Evolutionary conservation across 169 alveolate species (phyloP), one percentile per base, ranked within the genome.

Genomic region (Plasmodium adleri): DNA sequence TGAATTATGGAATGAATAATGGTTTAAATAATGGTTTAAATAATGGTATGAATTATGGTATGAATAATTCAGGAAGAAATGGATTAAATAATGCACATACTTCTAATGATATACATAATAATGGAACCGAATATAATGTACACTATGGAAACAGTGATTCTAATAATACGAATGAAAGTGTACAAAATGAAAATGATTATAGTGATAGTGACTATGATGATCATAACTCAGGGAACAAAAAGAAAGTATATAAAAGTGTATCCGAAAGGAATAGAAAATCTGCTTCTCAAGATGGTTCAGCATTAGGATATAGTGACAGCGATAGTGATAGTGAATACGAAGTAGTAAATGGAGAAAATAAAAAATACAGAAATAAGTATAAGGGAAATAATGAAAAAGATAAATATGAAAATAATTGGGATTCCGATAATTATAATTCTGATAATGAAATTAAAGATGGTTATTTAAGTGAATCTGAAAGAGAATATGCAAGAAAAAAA

Each of bases 301-400:
- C n/a, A 52, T 1, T 2, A 13, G 62, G 17, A 3, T 1, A 6
- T 52, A 52, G 62, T 60, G 20, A 43, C 9, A 20, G 45, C 17
- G 13, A 66, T 43, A 10, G 43, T 3, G 74, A 60, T 15, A 50
- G 72, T 20, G 88, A 74, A 50, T 74, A 74, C 24, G 74, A 74
- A 50, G 10, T 22, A 60, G 47, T 20, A 74, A 1, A 50, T 4
- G 56, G 88, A 58, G 15, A 28, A 15, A 1, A 56, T 17, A 13
- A 56, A 13, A 56, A 26, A 7, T 28, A 26, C 28, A 9, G 15
- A 62, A 13, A 10, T 17, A 62, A 26, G 10, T 8, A 26, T 60
- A 17, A 8, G 15, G 70, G 9, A 20, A n/a, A 60, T 20, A 60
- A 17, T 60, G 17, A 52, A 52, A 15, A 52, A 52, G 7, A 52